Evolutionary conservation across 2,329 filamentous ascomycete genomes (phyloP).

Genomic region (Alternaria triticimaculans): DNA sequence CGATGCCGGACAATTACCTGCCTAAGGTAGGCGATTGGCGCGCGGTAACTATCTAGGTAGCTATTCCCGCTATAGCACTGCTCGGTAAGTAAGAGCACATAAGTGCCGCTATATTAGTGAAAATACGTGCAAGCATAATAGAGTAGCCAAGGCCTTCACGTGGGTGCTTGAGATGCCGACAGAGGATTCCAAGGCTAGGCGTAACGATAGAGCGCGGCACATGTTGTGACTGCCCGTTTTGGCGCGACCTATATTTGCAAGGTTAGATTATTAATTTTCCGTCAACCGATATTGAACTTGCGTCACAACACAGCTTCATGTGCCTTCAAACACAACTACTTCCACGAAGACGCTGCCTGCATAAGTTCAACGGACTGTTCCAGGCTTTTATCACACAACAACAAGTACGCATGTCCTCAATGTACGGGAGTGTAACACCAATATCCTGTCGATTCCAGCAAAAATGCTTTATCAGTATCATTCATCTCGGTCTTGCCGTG

Average conservation of each 20-base stretch:
- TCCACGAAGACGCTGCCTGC: too few relatives aligned
- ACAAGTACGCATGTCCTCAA: too few relatives aligned
- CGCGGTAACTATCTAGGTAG: background rate
- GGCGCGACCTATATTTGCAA: background rate
- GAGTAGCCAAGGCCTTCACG: background rate
- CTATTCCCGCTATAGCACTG: rapidly evolving
- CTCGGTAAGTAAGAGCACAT: background rate
- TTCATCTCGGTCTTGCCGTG: background rate
- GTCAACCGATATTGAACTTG: background rate
- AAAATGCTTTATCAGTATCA: rapidly evolving
- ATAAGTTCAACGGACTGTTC: too few relatives aligned
- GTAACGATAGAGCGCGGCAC: background rate
- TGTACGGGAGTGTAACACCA: too few relatives aligned
- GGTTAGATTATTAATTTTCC: background rate
- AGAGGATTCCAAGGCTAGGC: too few relatives aligned
- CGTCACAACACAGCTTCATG: too few relatives aligned
- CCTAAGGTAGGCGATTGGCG: background rate
- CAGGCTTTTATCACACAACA: too few relatives aligned
- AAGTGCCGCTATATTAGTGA: background rate
- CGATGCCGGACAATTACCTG: background rate
- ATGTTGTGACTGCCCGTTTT: background rate
- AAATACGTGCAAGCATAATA: background rate
- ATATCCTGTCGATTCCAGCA: too few relatives aligned
- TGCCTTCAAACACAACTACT: too few relatives aligned
- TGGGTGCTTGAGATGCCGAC: background rate